phyloP scores from a whole-genome alignment of 1,284 basidiomycete species.

The Hortiboletus rubellus region DNA sequence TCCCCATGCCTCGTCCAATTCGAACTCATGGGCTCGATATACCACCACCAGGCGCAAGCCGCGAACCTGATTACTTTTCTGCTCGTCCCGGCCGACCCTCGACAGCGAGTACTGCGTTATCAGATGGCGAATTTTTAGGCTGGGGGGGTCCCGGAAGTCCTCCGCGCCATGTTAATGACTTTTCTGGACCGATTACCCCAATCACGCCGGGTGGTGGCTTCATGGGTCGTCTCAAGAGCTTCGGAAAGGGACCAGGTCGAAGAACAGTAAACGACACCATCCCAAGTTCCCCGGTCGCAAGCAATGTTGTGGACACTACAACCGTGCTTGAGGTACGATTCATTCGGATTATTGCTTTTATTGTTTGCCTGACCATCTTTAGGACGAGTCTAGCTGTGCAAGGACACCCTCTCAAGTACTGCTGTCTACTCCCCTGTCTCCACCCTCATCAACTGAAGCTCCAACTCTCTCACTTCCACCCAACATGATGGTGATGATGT shows the following conservation, averaged over 20 bases:
- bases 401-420: constrained; percentile 64
- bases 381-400: constrained; percentile 31
- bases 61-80: constrained; percentile 55
- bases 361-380: constrained; percentile 1
- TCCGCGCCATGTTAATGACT: constrained; percentile 28
- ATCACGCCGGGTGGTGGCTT: constrained; percentile 59
- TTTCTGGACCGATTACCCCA: constrained; percentile 43
- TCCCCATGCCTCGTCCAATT: constrained; percentile 34
- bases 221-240: constrained; percentile 77
- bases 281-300: constrained; percentile 31
- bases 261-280: constrained; percentile 29
- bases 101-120: constrained; percentile 38
- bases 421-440: constrained; percentile 66
- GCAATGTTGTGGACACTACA: constrained; percentile 15
- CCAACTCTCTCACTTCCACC: constrained; percentile 67
- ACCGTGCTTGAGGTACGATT: constrained; percentile 27
- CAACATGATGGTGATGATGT: constrained; percentile 73
- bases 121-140: constrained; percentile 53
- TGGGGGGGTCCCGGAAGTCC: constrained; percentile 48
- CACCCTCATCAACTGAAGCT: constrained; percentile 71
- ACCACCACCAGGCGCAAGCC: constrained; percentile 22
- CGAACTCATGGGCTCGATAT: constrained; percentile 33
- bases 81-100: constrained; percentile 47
- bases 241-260: constrained; percentile 52
- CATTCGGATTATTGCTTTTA: not conserved